Conservation (phyloP, 441 rosid species). For the Populus hybrid region DNA sequence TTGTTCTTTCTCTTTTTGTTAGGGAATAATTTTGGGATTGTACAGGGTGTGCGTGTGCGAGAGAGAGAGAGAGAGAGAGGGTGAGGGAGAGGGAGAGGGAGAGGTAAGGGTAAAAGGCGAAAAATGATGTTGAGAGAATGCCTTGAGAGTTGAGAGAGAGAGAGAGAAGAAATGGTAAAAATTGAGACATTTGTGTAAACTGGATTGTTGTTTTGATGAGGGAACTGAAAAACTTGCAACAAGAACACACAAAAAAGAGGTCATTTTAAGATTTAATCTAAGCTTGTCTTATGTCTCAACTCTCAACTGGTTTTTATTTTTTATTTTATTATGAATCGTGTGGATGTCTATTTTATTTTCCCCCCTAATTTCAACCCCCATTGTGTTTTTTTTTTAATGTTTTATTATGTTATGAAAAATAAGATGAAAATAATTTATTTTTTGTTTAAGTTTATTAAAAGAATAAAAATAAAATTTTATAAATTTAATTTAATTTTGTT, state of each 20-base stretch:
- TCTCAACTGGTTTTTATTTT: background rate
- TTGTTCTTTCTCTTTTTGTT: constrained; percentile 27
- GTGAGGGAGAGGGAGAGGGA: background rate
- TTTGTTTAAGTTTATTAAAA: no score
- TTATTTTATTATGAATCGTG: background rate
- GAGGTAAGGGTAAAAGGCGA: background rate
- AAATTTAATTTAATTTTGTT: no score
- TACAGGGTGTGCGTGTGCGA: constrained; percentile 32
- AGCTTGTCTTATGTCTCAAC: no score
- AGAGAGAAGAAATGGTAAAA: background rate
- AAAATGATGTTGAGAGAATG: background rate
- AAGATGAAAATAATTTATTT: no score
- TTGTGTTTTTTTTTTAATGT: no score
- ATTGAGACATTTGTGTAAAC: background rate
- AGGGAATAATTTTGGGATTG: constrained; percentile 61
- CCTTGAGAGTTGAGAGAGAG: background rate
- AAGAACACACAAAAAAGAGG: background rate
- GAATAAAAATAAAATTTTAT: no score
- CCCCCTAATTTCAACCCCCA: no score
- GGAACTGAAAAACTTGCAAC: constrained; percentile 8
- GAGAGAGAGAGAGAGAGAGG: constrained; percentile 1
- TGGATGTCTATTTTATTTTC: background rate
- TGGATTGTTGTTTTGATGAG: background rate
- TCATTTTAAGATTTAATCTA: no score
- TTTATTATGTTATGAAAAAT: no score